These are phyloP conservation scores for Vanilla planifolia DNA, from an alignment of 106 monocot genomes.

Conservation along the genomic window DNA sequence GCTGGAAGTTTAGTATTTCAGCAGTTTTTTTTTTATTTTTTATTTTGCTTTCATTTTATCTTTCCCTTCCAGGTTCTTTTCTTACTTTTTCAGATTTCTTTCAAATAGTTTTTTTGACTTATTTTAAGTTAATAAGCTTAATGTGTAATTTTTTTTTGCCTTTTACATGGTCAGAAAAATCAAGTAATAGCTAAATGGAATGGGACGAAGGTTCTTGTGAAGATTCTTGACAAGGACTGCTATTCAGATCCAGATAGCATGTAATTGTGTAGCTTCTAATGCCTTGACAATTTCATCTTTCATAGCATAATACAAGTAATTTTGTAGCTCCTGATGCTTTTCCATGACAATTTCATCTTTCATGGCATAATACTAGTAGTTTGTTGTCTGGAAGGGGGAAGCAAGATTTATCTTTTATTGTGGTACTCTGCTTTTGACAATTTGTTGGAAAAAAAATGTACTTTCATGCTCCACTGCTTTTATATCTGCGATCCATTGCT, in stretches of 20 bases:
- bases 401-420: too few relatives aligned
- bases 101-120: neutral
- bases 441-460: too few relatives aligned
- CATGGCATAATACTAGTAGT: neutral
- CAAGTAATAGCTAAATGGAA: slow-evolving; percentile 92
- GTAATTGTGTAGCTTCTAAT: slow-evolving; percentile 34
- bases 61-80: neutral
- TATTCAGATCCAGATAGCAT: slow-evolving; percentile 78
- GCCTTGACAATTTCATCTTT: neutral
- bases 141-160: neutral
- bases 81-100: too few relatives aligned
- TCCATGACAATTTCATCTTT: neutral
- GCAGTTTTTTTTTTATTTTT: neutral
- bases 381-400: too few relatives aligned
- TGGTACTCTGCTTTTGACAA: too few relatives aligned
- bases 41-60: neutral
- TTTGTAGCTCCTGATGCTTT: too few relatives aligned
- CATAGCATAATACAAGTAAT: neutral
- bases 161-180: slow-evolving; percentile 17
- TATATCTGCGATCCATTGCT: too few relatives aligned
- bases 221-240: slow-evolving; percentile 75
- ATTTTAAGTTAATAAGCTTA: slow-evolving; percentile 1
- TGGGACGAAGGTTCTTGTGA: slow-evolving; percentile 86
- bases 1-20: neutral
- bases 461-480: too few relatives aligned